Evolutionary conservation across 2,329 filamentous ascomycete genomes (phyloP).

Genomic region (Apiospora hydei): DNA sequence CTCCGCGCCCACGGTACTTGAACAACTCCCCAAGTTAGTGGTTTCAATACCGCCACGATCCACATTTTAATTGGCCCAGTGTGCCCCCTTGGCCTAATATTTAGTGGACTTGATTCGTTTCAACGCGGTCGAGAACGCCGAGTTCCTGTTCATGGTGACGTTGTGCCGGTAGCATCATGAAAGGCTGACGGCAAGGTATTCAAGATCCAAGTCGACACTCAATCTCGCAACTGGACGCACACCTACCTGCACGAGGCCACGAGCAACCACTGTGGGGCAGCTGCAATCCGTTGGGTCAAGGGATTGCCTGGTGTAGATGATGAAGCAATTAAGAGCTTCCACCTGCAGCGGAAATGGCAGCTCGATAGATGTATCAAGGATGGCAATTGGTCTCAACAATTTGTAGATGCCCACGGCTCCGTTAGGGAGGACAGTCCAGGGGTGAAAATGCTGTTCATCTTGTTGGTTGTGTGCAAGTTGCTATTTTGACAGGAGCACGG

Average conservation of each 20-base stretch:
- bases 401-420: background rate
- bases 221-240: background rate
- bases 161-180: background rate
- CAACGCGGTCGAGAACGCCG: background rate
- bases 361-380: background rate
- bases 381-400: background rate
- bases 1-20: constrained; percentile 15
- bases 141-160: background rate
- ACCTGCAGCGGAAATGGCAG: background rate
- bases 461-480: background rate
- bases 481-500: background rate
- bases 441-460: background rate
- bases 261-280: background rate
- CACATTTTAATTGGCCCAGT: background rate
- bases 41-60: constrained; percentile 12
- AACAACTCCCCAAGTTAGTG: constrained; percentile 3
- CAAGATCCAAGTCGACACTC: background rate
- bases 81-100: background rate
- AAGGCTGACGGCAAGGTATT: background rate
- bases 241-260: background rate
- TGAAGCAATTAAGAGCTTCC: background rate
- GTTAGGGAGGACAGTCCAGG: background rate
- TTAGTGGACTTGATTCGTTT: background rate
- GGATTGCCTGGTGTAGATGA: background rate
- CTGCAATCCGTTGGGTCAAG: constrained; percentile 1